These are phyloP conservation scores for Linum usitatissimum DNA, from an alignment of 345 rosid species.

Conservation along the genomic window DNA sequence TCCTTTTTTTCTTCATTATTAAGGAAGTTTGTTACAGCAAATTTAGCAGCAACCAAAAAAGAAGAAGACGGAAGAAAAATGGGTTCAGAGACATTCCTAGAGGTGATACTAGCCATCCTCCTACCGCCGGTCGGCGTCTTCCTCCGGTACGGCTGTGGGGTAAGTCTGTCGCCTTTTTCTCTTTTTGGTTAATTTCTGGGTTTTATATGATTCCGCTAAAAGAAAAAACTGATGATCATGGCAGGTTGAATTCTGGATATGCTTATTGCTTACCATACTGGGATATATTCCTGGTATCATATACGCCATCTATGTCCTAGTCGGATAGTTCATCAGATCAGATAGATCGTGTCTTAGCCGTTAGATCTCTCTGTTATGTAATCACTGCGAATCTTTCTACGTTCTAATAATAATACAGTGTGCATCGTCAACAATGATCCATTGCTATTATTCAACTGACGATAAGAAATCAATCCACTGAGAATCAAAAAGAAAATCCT, in stretches of 20 bases:
- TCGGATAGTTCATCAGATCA: slow-evolving; percentile 29
- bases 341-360: too few species aligned
- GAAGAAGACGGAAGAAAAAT: slow-evolving; percentile 18
- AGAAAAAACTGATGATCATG: not conserved
- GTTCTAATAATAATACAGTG: too few species aligned
- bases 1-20: not conserved
- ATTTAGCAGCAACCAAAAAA: not conserved
- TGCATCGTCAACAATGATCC: too few species aligned
- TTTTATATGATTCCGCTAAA: too few species aligned
- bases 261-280: slow-evolving; percentile 55
- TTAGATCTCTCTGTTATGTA: too few species aligned
- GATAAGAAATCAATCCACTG: too few species aligned
- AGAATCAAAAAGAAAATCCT: not conserved
- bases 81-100: slow-evolving; percentile 81
- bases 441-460: too few species aligned
- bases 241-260: slow-evolving; percentile 92
- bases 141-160: slow-evolving; percentile 89
- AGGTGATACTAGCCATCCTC: slow-evolving; percentile 74
- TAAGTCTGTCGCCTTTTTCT: slow-evolving; percentile 17
- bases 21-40: not conserved
- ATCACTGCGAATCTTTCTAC: too few species aligned
- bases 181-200: too few species aligned
- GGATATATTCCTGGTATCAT: slow-evolving; percentile 85
- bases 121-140: slow-evolving; percentile 90
- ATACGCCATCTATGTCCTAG: slow-evolving; percentile 72